A percentile compares a stretch with the other conserved stretches of the same genome.
phyloP scores from a whole-genome alignment of 225 moss, liverwort and hornwort species.

The Pleurozium schreberi region DNA sequence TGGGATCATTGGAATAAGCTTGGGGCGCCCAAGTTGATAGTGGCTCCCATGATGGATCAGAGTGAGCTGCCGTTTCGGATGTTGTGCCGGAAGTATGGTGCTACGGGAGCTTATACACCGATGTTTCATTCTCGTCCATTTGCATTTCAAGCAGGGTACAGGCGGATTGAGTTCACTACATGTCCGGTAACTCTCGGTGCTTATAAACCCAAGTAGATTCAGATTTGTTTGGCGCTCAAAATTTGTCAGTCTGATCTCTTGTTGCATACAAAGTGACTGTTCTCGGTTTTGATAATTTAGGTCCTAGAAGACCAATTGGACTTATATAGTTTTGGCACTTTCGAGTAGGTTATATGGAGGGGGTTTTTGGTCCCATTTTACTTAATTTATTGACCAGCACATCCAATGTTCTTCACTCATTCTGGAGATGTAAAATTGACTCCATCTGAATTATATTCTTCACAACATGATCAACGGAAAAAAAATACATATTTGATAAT shows the following conservation, averaged over 20 bases:
- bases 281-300: neutral
- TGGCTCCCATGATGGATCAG: conserved; percentile 98
- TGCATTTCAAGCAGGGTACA: conserved; percentile 56
- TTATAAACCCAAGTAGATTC: neutral
- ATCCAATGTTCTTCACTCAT: neutral
- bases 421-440: neutral
- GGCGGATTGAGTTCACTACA: conserved; percentile 74
- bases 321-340: neutral
- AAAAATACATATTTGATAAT: neutral
- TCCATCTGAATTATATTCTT: neutral
- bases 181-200: conserved; percentile 44
- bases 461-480: neutral
- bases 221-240: neutral
- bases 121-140: conserved; percentile 88
- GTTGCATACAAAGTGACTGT: neutral
- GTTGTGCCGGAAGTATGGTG: conserved; percentile 89
- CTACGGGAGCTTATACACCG: conserved; percentile 78
- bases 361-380: neutral
- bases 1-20: conserved; percentile 91
- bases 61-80: conserved; percentile 97
- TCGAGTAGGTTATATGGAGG: neutral
- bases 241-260: neutral
- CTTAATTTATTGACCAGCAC: neutral
- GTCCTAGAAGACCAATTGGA: neutral
- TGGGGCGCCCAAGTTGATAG: conserved; percentile 67